A percentile compares a stretch with the other conserved stretches of the same genome.
These are phyloP conservation scores for Holtermannia corniformis DNA, from an alignment of 768 basidiomycete species.

Conservation along the genomic window DNA sequence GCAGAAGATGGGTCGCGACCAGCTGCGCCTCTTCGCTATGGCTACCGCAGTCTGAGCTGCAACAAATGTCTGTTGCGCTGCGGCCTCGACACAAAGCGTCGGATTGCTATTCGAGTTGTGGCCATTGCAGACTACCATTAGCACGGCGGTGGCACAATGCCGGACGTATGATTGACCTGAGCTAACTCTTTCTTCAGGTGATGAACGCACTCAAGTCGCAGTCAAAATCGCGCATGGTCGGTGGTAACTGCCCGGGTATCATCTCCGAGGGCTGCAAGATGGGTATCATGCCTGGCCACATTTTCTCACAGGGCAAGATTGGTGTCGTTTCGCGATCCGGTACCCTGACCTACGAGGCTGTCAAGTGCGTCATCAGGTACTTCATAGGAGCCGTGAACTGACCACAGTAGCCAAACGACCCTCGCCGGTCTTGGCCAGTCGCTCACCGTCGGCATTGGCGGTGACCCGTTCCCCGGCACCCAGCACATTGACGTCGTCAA, in stretches of 20 bases:
- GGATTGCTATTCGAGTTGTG: too few relatives aligned
- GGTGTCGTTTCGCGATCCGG: conserved; percentile 47
- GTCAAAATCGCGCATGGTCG: conserved; percentile 88
- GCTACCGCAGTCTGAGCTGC: too few relatives aligned
- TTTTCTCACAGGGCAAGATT: conserved; percentile 92
- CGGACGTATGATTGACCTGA: too few relatives aligned
- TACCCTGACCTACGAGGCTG: conserved; percentile 88
- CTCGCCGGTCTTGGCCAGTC: conserved; percentile 92
- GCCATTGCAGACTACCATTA: too few relatives aligned
- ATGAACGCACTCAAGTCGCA: conserved; percentile 89
- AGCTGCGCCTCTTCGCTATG: too few relatives aligned
- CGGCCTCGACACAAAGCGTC: too few relatives aligned
- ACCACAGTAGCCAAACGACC: conserved; percentile 67
- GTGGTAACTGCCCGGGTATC: conserved; percentile 97
- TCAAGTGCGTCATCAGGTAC: conserved; percentile 46
- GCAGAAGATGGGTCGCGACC: too few relatives aligned
- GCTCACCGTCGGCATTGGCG: conserved; percentile 92
- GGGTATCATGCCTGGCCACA: conserved; percentile 93
- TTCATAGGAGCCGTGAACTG: not conserved
- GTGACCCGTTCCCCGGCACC: conserved; percentile 53
- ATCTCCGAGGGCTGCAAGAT: conserved; percentile 99
- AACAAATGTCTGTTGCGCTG: too few relatives aligned
- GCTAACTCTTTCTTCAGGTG: conserved; percentile 38
- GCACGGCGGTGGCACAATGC: too few relatives aligned
- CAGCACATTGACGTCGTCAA: conserved; percentile 93